Evolutionary conservation across 345 rosid genomes (phyloP).

Genomic region (Murraya paniculata): DNA sequence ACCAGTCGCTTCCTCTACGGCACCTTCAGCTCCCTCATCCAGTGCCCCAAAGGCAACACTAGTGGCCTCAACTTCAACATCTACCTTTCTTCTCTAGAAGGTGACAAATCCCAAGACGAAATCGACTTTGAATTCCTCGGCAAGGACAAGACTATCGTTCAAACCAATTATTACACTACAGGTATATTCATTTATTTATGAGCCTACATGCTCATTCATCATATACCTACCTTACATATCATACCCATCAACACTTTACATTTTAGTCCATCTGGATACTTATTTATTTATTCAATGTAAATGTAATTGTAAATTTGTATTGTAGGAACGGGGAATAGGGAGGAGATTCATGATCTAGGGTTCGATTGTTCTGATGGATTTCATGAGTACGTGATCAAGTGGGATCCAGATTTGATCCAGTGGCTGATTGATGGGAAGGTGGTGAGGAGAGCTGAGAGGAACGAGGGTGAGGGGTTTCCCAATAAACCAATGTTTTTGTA

Average conservation of each 20-base stretch:
- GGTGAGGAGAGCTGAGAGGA: constrained; percentile 48
- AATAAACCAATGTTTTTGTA: constrained; percentile 51
- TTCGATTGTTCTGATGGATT: constrained; percentile 52
- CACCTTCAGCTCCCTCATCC: constrained; percentile 49
- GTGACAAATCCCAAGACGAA: constrained; percentile 62
- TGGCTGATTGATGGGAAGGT: constrained; percentile 54
- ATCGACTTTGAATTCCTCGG: constrained; percentile 71
- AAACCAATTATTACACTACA: constrained; percentile 51
- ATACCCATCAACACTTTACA: too few species aligned
- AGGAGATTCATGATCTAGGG: constrained; percentile 52
- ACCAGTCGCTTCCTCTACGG: constrained; percentile 57
- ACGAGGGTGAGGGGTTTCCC: constrained; percentile 41
- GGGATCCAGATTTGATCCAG: constrained; percentile 46
- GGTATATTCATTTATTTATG: constrained; percentile 18
- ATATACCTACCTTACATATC: too few species aligned
- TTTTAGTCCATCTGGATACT: too few species aligned
- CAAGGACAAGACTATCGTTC: constrained; percentile 45
- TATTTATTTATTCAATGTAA: too few species aligned
- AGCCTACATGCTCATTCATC: too few species aligned
- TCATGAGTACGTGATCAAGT: constrained; percentile 51
- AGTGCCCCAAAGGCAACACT: constrained; percentile 54
- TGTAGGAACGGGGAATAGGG: constrained; percentile 48
- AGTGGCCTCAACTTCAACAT: constrained; percentile 69
- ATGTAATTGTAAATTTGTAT: neutral
- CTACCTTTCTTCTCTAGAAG: constrained; percentile 63